Conservation (phyloP, 2,329 filamentous ascomycete species). For the Penicillium sp. region DNA sequence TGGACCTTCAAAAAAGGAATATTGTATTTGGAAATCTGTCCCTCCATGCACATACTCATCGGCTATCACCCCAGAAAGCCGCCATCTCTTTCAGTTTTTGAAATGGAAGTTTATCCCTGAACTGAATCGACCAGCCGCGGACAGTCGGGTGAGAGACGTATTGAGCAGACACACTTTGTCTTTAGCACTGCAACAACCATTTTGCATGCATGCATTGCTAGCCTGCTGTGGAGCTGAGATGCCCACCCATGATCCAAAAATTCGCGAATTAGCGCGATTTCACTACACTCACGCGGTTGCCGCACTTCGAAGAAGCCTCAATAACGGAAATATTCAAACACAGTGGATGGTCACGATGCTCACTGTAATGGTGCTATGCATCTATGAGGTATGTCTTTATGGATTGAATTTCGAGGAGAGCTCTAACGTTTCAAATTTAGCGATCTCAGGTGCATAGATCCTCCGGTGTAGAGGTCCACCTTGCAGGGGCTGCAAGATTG, state of each 20-base stretch:
- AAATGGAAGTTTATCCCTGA: slow-evolving; percentile 21
- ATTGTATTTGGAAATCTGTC: background rate
- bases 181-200: slow-evolving; percentile 14
- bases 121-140: slow-evolving; percentile 20
- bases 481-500: slow-evolving; percentile 23
- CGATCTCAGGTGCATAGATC: slow-evolving; percentile 19
- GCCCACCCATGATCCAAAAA: slow-evolving; percentile 2
- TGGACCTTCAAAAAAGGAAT: background rate
- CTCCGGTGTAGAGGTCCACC: slow-evolving; percentile 19
- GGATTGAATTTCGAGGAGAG: background rate
- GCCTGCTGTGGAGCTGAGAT: slow-evolving; percentile 26
- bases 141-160: slow-evolving; percentile 7
- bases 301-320: slow-evolving; percentile 7
- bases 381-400: slow-evolving; percentile 20
- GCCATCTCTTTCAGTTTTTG: slow-evolving; percentile 24
- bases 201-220: slow-evolving; percentile 25
- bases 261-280: slow-evolving; percentile 13
- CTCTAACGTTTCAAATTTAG: slow-evolving; percentile 1
- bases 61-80: slow-evolving; percentile 6
- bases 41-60: background rate
- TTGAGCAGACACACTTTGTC: slow-evolving; percentile 13
- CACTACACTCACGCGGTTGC: slow-evolving; percentile 20
- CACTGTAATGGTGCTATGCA: slow-evolving; percentile 24
- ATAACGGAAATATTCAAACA: background rate
- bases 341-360: slow-evolving; percentile 12